Evolutionary conservation across 805 yeast genomes (phyloP).

Genomic region (Grigorovia yakushimaensis): DNA sequence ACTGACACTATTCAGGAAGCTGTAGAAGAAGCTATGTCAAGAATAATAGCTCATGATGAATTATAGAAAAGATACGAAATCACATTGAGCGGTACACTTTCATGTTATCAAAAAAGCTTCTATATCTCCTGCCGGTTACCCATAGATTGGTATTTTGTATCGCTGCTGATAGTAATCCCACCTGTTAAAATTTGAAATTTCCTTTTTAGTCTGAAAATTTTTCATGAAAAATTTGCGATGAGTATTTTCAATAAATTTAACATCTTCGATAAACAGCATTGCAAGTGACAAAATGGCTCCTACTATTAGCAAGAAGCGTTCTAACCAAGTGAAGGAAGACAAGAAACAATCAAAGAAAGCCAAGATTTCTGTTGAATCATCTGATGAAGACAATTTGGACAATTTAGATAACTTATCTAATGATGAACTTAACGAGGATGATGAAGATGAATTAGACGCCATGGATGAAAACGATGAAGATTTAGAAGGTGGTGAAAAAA

Average conservation of each 20-base stretch:
- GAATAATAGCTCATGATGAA: slow-evolving; percentile 20
- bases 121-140: background rate
- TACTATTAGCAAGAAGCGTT: slow-evolving; percentile 10
- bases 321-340: background rate
- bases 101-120: no score
- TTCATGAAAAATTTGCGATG: slow-evolving; percentile 1
- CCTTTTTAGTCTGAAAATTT: slow-evolving; percentile 1
- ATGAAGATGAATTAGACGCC: slow-evolving; percentile 26
- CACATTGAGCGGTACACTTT: no score
- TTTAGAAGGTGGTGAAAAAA: slow-evolving; percentile 18
- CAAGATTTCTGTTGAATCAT: slow-evolving; percentile 26
- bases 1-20: slow-evolving; percentile 11
- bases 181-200: background rate
- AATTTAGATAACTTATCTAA: slow-evolving; percentile 1
- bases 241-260: background rate
- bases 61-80: slow-evolving; percentile 2
- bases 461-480: slow-evolving; percentile 28
- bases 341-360: slow-evolving; percentile 22
- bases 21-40: slow-evolving; percentile 20
- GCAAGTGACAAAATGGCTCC: slow-evolving; percentile 17
- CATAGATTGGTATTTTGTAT: no score
- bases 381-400: slow-evolving; percentile 20
- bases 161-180: background rate
- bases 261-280: no score
- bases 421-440: slow-evolving; percentile 7